Evolutionary conservation across 352 stramenopile genomes (phyloP), one percentile per base, ranked within the genome.

Genomic region (Pythium rishiriense): DNA sequence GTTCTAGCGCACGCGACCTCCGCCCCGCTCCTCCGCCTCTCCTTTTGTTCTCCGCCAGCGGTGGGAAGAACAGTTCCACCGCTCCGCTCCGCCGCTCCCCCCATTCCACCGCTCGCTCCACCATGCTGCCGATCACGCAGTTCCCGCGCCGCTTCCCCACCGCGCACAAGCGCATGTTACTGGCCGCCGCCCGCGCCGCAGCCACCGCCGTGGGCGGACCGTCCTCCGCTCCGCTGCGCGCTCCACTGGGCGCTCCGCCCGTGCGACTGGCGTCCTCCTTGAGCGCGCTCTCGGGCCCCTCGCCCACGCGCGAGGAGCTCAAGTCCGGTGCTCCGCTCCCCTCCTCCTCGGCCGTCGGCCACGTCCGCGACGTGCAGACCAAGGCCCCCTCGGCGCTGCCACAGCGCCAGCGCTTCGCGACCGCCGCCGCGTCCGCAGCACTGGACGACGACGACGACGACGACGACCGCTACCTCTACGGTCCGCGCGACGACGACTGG

Each of bases 111-210:
- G 31, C 28, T 25, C 0, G 21, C 48, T 41, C 47, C 21, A 68
- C 24, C 28, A 94, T 94, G 85, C 69, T 94, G 68, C 75, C 73
- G 58, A 92, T 94, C 74, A 94, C 85, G 17, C 81, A 83, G 58
- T 92, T 91, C 62, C 83, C 85, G 24, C 85, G 85, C 24, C 85
- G 85, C 66, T 92, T 94, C 74, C 72, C 81, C 2, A 91, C 85
- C 33, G 74, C 78, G 57, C 86, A 70, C 69, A 92, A 91, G 72
- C 76, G 83, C 70, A 69, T 74, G 22, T 67, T 91, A 66, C 58
- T 65, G 39, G 51, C 55, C 5, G 35, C 59, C 24, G 72, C 70
- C 24, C 46, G 58, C 1, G 26, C 62, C 14, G 54, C 70, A 2
- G 29, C 51, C 19, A 25, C 47, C 17, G 25, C 50, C 1, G 5